Evolutionary conservation across 495 filamentous ascomycete species (phyloP).

Genomic region (Patellaria atrata): DNA sequence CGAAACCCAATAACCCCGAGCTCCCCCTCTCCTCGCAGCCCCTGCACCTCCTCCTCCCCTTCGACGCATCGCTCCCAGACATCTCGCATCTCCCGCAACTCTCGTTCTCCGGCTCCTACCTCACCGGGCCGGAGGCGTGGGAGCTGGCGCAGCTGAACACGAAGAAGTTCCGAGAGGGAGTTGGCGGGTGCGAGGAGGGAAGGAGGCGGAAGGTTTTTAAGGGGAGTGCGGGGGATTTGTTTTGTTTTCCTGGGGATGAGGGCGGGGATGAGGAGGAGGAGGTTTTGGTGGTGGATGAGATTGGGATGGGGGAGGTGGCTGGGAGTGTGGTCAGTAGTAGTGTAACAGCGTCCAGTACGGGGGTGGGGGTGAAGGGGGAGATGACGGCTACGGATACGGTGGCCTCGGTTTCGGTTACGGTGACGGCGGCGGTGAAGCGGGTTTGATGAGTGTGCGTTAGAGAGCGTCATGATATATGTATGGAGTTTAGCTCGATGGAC

Average conservation of each 20-base stretch:
- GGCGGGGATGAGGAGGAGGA: conserved; percentile 19
- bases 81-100: conserved; percentile 23
- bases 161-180: conserved; percentile 15
- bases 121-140: conserved; percentile 1
- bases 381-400: background rate
- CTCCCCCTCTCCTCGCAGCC: conserved; percentile 10
- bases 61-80: conserved; percentile 26
- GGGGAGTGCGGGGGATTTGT: conserved; percentile 23
- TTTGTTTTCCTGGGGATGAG: conserved; percentile 23
- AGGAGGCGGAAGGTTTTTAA: conserved; percentile 10
- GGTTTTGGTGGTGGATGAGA: background rate
- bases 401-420: background rate
- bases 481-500: too few relatives aligned
- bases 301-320: too few relatives aligned
- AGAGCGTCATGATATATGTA: too few relatives aligned
- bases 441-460: too few relatives aligned
- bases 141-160: conserved; percentile 8
- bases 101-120: conserved; percentile 14
- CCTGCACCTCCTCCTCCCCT: conserved; percentile 24
- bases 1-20: conserved; percentile 12
- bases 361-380: background rate
- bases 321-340: too few relatives aligned
- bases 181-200: conserved; percentile 24
- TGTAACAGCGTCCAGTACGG: too few relatives aligned
- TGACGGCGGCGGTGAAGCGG: conserved; percentile 1